Evolutionary conservation across 2,329 filamentous ascomycete genomes (phyloP), one percentile per base, ranked within the genome.

Genomic region (Meredithiella fracta): DNA sequence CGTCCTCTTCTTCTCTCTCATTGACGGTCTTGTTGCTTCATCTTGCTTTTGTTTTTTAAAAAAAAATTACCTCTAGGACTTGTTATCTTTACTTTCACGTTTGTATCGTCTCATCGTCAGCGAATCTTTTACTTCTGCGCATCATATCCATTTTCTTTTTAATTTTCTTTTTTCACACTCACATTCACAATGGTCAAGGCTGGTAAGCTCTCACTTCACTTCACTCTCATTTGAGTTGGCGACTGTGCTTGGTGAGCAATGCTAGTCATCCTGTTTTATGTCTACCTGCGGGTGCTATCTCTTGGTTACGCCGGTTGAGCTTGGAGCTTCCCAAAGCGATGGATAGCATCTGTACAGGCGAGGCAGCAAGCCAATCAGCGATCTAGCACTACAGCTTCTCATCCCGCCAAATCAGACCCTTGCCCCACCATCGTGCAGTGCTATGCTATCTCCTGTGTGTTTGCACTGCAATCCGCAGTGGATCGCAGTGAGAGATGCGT

Each of bases 151-250:
- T 50, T 56, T 47, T 58, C 17, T 44, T 26, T 42, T 25, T 49
- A 40, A 54, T 49, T 31, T 54, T 54, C 44, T 20, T 54, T 47
- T 34, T 42, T 29, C 22, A 25, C n/a, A 50, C 38, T 53, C 52
- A 56, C 58, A 54, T 59, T 60, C 62, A 59, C 64, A 65, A 80
- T 80, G 77, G 77, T 80, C 63, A 80, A 80, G 70, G 77, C 77
- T 69, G 77, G 77, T 80, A 73, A 63, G 72, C 65, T 56, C 54
- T 42, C 40, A 52, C 31, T 42, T 51, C 40, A 53, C 29, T 47
- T 34, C 4, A 3, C 23, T 29, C 3, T 51, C 23, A 29, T 14
- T 51, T 51, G 25, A 25, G 22, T 25, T 34, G 47, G 25, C 14
- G 5, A 5, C 25, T 51, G 47, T 15, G 14, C 47, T 34, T 8